These are phyloP conservation scores for Kuraishia capsulata DNA, from an alignment of 805 yeast species.

Conservation along the genomic window DNA sequence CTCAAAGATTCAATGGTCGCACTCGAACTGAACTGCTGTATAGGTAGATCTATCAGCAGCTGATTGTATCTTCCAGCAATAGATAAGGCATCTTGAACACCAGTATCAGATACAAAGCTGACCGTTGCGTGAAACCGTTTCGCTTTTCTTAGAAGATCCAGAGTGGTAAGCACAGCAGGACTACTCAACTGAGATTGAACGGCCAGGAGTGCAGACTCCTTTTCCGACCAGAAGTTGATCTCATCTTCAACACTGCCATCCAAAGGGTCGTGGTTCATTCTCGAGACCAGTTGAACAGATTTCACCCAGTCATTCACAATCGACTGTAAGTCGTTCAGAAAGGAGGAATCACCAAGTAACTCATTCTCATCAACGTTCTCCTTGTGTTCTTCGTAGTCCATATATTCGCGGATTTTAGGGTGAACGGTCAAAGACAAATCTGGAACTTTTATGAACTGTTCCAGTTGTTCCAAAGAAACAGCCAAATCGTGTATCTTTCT, in stretches of 20 bases:
- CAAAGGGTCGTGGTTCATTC: slow-evolving; percentile 38
- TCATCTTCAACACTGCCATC: slow-evolving; percentile 59
- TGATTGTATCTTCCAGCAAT: slow-evolving; percentile 48
- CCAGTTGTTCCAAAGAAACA: slow-evolving; percentile 55
- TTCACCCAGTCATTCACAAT: slow-evolving; percentile 70
- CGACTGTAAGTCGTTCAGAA: slow-evolving; percentile 62
- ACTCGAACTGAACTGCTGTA: slow-evolving; percentile 46
- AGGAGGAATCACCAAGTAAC: slow-evolving; percentile 34
- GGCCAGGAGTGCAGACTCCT: slow-evolving; percentile 50
- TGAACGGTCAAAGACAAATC: slow-evolving; percentile 46
- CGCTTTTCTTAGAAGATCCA: slow-evolving; percentile 54
- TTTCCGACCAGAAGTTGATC: slow-evolving; percentile 66
- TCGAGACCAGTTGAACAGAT: slow-evolving; percentile 48
- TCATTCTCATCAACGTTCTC: slow-evolving; percentile 7
- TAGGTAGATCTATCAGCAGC: slow-evolving; percentile 62
- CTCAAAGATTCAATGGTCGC: slow-evolving; percentile 33
- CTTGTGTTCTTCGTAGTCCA: slow-evolving; percentile 15
- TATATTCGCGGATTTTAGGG: slow-evolving; percentile 33
- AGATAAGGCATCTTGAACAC: slow-evolving; percentile 44
- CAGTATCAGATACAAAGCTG: slow-evolving; percentile 65
- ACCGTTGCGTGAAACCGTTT: slow-evolving; percentile 75
- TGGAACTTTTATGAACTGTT: slow-evolving; percentile 61
- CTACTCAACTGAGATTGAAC: slow-evolving; percentile 50
- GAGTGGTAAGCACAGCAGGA: slow-evolving; percentile 43
- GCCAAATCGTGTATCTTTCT: slow-evolving; percentile 62